A percentile compares a stretch with the other conserved stretches of the same genome.
Evolutionary conservation across 2,329 filamentous ascomycete species (phyloP).

Genomic region (Cercospora brassicicola): DNA sequence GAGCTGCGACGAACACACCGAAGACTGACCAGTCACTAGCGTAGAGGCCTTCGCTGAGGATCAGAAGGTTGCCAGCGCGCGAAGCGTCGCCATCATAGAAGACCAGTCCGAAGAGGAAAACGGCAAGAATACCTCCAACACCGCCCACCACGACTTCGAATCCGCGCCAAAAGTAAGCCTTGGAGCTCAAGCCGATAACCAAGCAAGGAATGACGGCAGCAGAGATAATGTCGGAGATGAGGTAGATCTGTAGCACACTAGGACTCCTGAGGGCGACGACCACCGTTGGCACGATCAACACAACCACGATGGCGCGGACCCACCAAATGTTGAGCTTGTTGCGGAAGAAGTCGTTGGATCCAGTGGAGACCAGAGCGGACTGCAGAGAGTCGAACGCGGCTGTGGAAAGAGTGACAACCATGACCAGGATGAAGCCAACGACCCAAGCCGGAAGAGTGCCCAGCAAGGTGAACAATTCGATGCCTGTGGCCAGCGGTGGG

Average conservation of each 20-base stretch:
- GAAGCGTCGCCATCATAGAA: conserved; percentile 67
- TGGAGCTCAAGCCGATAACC: conserved; percentile 67
- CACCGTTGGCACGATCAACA: conserved; percentile 72
- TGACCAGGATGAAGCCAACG: conserved; percentile 77
- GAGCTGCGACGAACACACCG: conserved; percentile 78
- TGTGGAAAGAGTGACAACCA: conserved; percentile 68
- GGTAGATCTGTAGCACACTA: conserved; percentile 75
- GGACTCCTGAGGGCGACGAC: conserved; percentile 73
- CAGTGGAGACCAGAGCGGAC: conserved; percentile 75
- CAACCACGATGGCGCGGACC: conserved; percentile 67
- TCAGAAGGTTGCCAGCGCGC: conserved; percentile 65
- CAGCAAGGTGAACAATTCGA: conserved; percentile 75
- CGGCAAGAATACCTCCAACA: conserved; percentile 72
- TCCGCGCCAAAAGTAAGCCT: conserved; percentile 70
- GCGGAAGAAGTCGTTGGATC: conserved; percentile 80
- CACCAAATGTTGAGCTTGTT: conserved; percentile 75
- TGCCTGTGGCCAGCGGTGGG: conserved; percentile 61
- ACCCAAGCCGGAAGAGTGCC: conserved; percentile 74
- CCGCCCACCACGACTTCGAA: conserved; percentile 79
- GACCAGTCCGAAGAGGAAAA: conserved; percentile 77
- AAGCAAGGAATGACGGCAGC: conserved; percentile 74
- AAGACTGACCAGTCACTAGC: conserved; percentile 77
- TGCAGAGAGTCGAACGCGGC: conserved; percentile 79
- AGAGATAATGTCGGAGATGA: conserved; percentile 78
- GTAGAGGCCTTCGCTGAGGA: conserved; percentile 73